Evolutionary conservation across 768 basidiomycete species (phyloP), one percentile per base, ranked within the genome.

Genomic region (Hericium erinaceus): DNA sequence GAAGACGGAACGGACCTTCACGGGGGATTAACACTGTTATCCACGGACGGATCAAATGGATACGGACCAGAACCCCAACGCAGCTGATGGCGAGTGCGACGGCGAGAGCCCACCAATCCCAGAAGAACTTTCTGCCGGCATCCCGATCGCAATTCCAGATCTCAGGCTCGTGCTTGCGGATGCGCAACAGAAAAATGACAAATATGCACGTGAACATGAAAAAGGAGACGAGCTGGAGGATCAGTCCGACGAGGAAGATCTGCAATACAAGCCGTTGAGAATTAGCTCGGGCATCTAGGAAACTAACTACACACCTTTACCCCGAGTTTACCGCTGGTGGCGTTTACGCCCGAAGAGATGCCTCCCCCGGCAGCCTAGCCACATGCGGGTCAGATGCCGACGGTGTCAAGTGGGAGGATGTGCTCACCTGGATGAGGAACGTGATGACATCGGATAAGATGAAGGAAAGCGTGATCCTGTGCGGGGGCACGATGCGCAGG

Each of bases 1-100:
- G 71, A 82, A 90, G 2, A 75, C 68, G 39, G 83, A 87, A 56
- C 87, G 86, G 60, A 86, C 75, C 84, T 84, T 8, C 15, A 15
- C 10, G 52, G 0, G 18, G 3, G 13, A 20, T 3, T 56, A 39
- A 22, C 18, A n/a, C 60, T 16, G 16, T 10, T 58, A 39, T 41
- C 40, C 41, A 4, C 11, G 44, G 39, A 52, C 33, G 13, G 28
- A 40, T 5, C 18, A 2, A 2, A 46, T 18, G 44, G 44, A 9
- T 20, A 73, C 80, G 50, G 57, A 87, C 85, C 58, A 87, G 66
- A 59, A 89, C 82, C 9, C 85, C 82, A 24, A 81, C 60, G 58
- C 81, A 85, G 64, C 83, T 85, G 52, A 84, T 48, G 13, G 70
- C 59, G 57, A 87, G 64, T 2, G 77, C 79, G 6, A 56, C 67